These are phyloP conservation scores for Dendrostoma leiphaemia DNA, from an alignment of 2,329 filamentous ascomycete genomes.

Conservation along the genomic window DNA sequence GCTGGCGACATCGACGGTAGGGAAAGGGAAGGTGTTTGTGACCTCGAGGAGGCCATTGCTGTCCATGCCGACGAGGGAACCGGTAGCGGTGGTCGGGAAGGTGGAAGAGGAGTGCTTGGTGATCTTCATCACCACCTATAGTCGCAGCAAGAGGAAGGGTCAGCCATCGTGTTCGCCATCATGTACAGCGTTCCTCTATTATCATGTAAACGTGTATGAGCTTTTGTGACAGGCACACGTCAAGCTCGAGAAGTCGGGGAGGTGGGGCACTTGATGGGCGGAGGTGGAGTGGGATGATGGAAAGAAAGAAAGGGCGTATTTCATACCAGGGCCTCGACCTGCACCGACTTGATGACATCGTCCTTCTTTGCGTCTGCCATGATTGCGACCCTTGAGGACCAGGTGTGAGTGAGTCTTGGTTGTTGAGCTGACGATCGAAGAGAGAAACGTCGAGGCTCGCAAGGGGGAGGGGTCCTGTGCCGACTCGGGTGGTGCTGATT, in stretches of 20 bases:
- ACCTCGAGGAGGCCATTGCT: constrained; percentile 76
- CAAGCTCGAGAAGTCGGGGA: constrained; percentile 26
- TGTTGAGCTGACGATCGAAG: background rate
- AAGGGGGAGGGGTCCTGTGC: constrained; percentile 21
- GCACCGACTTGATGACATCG: constrained; percentile 77
- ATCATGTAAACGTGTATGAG: too few relatives aligned
- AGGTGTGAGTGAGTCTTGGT: constrained; percentile 21
- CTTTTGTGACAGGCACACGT: too few relatives aligned
- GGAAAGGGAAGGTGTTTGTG: constrained; percentile 95
- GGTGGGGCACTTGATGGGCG: constrained; percentile 24
- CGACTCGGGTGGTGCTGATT: background rate
- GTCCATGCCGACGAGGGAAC: constrained; percentile 92
- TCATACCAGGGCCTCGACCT: constrained; percentile 89
- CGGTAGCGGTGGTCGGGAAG: constrained; percentile 87
- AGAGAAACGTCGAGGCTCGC: background rate
- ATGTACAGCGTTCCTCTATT: constrained; percentile 26
- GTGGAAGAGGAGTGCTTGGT: constrained; percentile 89
- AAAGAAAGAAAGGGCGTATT: constrained; percentile 19
- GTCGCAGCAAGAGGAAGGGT: background rate
- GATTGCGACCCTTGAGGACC: too few relatives aligned
- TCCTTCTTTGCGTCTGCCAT: constrained; percentile 65
- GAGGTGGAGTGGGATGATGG: constrained; percentile 34
- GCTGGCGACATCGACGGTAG: constrained; percentile 70
- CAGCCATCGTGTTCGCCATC: constrained; percentile 1
- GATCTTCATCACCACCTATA: constrained; percentile 92